Evolutionary conservation across 805 yeast genomes (phyloP).

Genomic region (Candida coquimbonensis): DNA sequence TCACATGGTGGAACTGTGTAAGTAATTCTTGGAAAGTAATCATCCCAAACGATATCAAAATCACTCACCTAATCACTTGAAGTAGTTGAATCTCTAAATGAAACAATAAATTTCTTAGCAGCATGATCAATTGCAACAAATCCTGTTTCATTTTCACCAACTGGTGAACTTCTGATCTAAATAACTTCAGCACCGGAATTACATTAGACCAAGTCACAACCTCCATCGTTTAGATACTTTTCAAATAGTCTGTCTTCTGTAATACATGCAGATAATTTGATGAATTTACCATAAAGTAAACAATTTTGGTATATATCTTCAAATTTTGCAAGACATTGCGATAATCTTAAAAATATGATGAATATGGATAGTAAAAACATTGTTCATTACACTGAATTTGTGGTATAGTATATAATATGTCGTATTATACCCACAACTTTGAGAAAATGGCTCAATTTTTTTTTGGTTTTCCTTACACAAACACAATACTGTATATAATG

Average conservation of each 20-base stretch:
- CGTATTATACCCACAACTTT: no score
- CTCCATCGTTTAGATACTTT: slow-evolving; percentile 12
- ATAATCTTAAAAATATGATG: no score
- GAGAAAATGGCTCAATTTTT: no score
- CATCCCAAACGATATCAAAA: slow-evolving; percentile 31
- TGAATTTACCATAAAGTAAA: slow-evolving; percentile 14
- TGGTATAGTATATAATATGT: no score
- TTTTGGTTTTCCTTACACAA: no score
- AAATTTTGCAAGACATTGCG: neutral
- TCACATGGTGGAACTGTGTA: slow-evolving; percentile 29
- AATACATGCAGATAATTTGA: slow-evolving; percentile 19
- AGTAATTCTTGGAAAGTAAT: slow-evolving; percentile 15
- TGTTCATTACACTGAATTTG: neutral
- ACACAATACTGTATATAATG: no score
- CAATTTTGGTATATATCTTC: slow-evolving; percentile 12
- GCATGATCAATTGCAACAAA: slow-evolving; percentile 44
- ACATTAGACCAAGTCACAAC: slow-evolving; percentile 17
- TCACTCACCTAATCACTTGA: slow-evolving; percentile 64
- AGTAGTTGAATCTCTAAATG: slow-evolving; percentile 61
- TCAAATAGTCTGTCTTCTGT: slow-evolving; percentile 10
- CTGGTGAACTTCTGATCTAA: slow-evolving; percentile 14
- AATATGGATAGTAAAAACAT: no score
- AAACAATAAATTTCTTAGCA: slow-evolving; percentile 40
- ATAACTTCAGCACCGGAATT: slow-evolving; percentile 5
- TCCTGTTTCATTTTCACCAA: slow-evolving; percentile 41